Percentiles rank a stretch among this genome's conserved stretches.
These are phyloP conservation scores for Alternaria sp. DNA, from an alignment of 2,329 filamentous ascomycete genomes.

Conservation along the genomic window DNA sequence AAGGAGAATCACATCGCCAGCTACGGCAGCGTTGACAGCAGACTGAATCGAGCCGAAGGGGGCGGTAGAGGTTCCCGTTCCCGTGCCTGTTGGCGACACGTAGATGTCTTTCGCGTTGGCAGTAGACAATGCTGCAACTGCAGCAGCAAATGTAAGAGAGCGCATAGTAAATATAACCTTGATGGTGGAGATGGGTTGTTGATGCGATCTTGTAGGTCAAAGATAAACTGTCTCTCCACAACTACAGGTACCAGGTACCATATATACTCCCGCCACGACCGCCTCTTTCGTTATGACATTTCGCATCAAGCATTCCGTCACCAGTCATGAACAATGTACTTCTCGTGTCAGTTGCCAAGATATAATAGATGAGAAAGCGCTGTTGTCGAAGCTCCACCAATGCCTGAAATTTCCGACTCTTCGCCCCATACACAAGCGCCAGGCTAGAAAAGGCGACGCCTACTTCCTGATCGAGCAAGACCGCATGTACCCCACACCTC, in stretches of 20 bases:
- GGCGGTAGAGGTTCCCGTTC: conserved; percentile 50
- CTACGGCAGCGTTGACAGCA: conserved; percentile 57
- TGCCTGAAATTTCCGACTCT: conserved; percentile 3
- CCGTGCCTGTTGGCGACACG: conserved; percentile 55
- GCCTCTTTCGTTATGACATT: not conserved
- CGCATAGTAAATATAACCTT: not conserved
- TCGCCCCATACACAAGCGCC: not conserved
- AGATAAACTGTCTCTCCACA: too few relatives aligned
- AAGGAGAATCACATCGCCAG: conserved; percentile 58
- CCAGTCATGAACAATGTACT: not conserved
- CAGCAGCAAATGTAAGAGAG: conserved; percentile 4
- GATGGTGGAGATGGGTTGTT: not conserved
- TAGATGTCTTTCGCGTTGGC: conserved; percentile 48
- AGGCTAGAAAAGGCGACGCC: not conserved
- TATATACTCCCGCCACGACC: not conserved
- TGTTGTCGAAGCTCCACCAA: not conserved
- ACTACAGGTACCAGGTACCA: not conserved
- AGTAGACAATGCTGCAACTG: not conserved
- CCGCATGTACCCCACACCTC: not conserved
- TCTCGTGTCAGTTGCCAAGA: conserved; percentile 4
- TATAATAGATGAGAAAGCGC: not conserved
- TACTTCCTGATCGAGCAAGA: not conserved
- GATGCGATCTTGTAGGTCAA: not conserved
- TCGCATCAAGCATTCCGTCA: not conserved
- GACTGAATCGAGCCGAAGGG: conserved; percentile 59